Evolutionary conservation across 371 early-diverging fungal species (phyloP).

Genomic region (Mucor indicus): DNA sequence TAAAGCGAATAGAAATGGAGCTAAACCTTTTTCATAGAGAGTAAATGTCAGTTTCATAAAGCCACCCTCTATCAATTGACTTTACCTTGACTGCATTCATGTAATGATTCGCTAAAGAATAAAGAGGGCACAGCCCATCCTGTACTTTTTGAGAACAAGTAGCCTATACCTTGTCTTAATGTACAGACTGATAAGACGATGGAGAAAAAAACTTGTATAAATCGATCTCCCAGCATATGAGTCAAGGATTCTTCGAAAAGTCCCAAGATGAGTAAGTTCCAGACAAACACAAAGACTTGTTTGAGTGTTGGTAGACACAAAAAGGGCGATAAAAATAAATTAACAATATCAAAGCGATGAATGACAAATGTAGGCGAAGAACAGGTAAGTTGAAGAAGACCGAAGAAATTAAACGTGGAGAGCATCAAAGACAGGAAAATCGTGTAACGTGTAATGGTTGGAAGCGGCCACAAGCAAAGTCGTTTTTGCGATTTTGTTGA

Average conservation of each 20-base stretch:
- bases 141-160: slow-evolving; percentile 40
- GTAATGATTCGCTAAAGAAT: slow-evolving; percentile 47
- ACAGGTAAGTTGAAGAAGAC: slow-evolving; percentile 15
- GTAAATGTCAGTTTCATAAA: not conserved
- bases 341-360: slow-evolving; percentile 18
- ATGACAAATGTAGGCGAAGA: slow-evolving; percentile 30
- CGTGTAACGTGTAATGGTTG: slow-evolving; percentile 23
- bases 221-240: slow-evolving; percentile 31
- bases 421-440: slow-evolving; percentile 22
- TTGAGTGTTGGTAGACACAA: slow-evolving; percentile 8
- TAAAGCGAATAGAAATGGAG: slow-evolving; percentile 46
- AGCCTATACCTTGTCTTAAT: slow-evolving; percentile 36
- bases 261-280: slow-evolving; percentile 25
- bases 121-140: slow-evolving; percentile 46
- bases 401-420: slow-evolving; percentile 17
- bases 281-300: slow-evolving; percentile 13
- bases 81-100: slow-evolving; percentile 53
- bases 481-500: slow-evolving; percentile 19
- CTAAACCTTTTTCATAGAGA: slow-evolving; percentile 24
- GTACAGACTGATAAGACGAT: slow-evolving; percentile 17
- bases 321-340: slow-evolving; percentile 28
- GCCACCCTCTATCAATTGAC: too few species aligned
- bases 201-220: slow-evolving; percentile 18
- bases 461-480: slow-evolving; percentile 31
- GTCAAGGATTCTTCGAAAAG: slow-evolving; percentile 31